Evolutionary conservation across 805 yeast genomes (phyloP).

Genomic region (Metschnikowia drakensbergensis): DNA sequence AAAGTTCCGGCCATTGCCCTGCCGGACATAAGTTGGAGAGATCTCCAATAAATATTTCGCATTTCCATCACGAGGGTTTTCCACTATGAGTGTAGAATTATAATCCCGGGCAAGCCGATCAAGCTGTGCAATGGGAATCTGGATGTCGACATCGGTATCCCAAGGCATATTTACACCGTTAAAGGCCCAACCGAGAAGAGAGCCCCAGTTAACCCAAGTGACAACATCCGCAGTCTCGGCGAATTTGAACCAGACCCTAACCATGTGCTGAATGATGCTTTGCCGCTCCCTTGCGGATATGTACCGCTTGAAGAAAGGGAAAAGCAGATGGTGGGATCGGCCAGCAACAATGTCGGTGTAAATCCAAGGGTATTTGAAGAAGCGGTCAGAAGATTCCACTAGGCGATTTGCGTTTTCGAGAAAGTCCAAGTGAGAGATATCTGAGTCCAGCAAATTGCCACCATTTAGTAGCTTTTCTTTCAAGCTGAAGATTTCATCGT

Average conservation of each 20-base stretch:
- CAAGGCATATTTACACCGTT: constrained; percentile 21
- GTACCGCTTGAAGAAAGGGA: constrained; percentile 36
- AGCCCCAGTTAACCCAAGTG: constrained; percentile 30
- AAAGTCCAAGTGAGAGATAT: constrained; percentile 27
- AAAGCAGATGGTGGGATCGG: constrained; percentile 27
- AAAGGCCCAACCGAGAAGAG: constrained; percentile 19
- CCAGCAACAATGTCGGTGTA: constrained; percentile 33
- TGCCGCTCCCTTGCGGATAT: constrained; percentile 35
- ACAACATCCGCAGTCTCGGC: constrained; percentile 28
- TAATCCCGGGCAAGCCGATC: constrained; percentile 13
- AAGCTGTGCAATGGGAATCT: constrained; percentile 17
- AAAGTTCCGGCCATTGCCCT: constrained; percentile 20
- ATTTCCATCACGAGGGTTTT: constrained; percentile 18
- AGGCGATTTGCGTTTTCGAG: constrained; percentile 23
- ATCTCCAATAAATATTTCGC: constrained; percentile 20
- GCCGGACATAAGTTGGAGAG: constrained; percentile 20
- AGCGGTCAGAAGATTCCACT: constrained; percentile 26
- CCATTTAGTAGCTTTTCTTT: constrained; percentile 15
- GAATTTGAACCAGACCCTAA: constrained; percentile 35
- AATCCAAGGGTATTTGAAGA: constrained; percentile 41
- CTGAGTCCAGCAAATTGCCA: constrained; percentile 15
- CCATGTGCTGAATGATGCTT: constrained; percentile 35
- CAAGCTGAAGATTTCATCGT: constrained; percentile 24
- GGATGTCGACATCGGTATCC: constrained; percentile 21
- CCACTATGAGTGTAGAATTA: constrained; percentile 16